phyloP scores from a whole-genome alignment of 257 asterid species.

The Lavandula angustifolia region DNA sequence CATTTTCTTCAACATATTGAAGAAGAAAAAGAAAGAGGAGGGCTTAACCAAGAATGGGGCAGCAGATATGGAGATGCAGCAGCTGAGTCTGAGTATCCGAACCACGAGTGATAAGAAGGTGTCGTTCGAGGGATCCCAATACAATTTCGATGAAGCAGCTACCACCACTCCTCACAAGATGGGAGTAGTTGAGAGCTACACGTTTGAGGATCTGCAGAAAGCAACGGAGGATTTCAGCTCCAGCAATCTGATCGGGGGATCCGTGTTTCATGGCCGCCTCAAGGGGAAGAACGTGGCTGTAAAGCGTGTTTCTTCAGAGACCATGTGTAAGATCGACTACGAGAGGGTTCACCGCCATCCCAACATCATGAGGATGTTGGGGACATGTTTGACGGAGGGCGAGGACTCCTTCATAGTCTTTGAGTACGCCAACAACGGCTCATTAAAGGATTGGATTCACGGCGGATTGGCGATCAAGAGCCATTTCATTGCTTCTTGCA shows the following conservation, averaged over 20 bases:
- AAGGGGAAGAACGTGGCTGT: slow-evolving; percentile 65
- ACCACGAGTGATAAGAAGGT: slow-evolving; percentile 73
- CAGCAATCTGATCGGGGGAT: slow-evolving; percentile 54
- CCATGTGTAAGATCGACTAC: slow-evolving; percentile 44
- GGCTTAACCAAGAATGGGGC: slow-evolving; percentile 22
- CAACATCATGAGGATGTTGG: slow-evolving; percentile 55
- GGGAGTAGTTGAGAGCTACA: slow-evolving; percentile 54
- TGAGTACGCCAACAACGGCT: slow-evolving; percentile 76
- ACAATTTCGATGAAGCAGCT: slow-evolving; percentile 48
- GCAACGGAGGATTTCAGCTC: slow-evolving; percentile 64
- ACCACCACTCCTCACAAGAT: slow-evolving; percentile 50
- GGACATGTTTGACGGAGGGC: slow-evolving; percentile 49
- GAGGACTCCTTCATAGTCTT: slow-evolving; percentile 55
- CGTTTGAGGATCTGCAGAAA: slow-evolving; percentile 63
- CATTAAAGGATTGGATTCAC: slow-evolving; percentile 85
- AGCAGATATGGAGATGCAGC: slow-evolving; percentile 60
- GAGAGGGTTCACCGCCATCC: slow-evolving; percentile 54
- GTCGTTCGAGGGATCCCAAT: slow-evolving; percentile 74
- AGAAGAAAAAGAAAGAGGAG: slow-evolving; percentile 34
- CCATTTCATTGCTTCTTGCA: slow-evolving; percentile 79
- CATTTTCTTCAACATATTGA: slow-evolving; percentile 39
- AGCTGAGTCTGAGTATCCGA: slow-evolving; percentile 62
- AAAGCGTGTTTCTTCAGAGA: slow-evolving; percentile 41
- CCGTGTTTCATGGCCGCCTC: slow-evolving; percentile 73
- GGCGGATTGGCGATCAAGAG: slow-evolving; percentile 87